These are phyloP conservation scores for Erythrophleum fordii DNA, from an alignment of 306 rosid genomes.

Conservation along the genomic window DNA sequence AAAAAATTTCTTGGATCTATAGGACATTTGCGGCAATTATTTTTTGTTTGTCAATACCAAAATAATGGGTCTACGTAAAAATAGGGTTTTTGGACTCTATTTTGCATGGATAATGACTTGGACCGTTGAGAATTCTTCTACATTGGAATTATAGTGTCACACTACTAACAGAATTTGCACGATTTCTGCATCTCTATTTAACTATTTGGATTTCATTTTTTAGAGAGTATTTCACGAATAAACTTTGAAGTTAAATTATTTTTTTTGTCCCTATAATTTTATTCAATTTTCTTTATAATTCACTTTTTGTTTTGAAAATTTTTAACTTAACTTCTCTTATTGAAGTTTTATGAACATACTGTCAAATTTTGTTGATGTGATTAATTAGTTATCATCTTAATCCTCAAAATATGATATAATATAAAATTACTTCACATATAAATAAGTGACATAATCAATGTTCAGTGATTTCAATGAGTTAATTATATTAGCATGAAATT, in stretches of 20 bases:
- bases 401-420: background rate
- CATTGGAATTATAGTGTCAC: background rate
- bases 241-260: background rate
- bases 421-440: background rate
- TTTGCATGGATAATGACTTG: slow-evolving; percentile 6
- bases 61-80: background rate
- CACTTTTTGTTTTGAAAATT: background rate
- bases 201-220: background rate
- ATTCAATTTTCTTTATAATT: background rate
- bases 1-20: background rate
- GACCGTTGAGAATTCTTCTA: background rate
- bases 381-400: background rate
- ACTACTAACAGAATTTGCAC: background rate
- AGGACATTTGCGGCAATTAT: background rate
- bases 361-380: background rate
- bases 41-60: background rate
- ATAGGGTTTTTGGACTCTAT: background rate
- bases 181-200: background rate
- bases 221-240: background rate
- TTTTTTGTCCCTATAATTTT: background rate
- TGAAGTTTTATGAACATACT: too few species aligned
- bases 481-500: too few species aligned
- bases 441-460: background rate
- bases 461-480: too few species aligned
- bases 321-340: too few species aligned